Evolutionary conservation across 2,329 filamentous ascomycete genomes (phyloP), one percentile per base, ranked within the genome.

Genomic region (Diaporthe ilicicola): DNA sequence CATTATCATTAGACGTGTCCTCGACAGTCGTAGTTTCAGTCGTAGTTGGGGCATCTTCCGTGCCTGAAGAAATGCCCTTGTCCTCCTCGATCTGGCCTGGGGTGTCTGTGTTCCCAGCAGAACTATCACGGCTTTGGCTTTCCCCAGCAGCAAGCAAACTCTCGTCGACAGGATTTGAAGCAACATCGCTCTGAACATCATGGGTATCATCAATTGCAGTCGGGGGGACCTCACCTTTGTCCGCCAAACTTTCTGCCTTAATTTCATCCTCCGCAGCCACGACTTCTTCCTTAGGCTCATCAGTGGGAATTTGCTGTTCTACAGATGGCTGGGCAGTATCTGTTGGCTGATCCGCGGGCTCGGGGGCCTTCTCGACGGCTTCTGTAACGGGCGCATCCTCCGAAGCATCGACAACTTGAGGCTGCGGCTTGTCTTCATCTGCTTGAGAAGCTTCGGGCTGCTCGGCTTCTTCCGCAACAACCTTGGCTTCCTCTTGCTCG

Each of bases 161-260:
- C 46, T 67, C 71, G 69, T 67, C 70, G 64, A 66, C 64, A 73
- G 48, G 71, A 73, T 69, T 73, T 64, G 65, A 69, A 73, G 71
- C 71, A 73, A 73, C 71, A 71, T 66, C 55, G 59, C 51, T 70
- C 67, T 69, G 66, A 62, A 69, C 56, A 73, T 29, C 48, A 61
- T 54, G 64, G 69, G 24, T 48, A 71, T 62, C 46, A 62, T 73
- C 69, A 73, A 73, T 51, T 53, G 22, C 70, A 72, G 29, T 67
- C 42, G 55, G 69, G 71, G 55, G 53, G 51, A 39, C 70, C 71
- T 73, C 65, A 73, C 71, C 71, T 73, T 67, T 54, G 29, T 71
- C 51, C 51, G 59, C 62, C 66, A 62, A 48, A 44, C 61, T 48
- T 56, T 70, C 37, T 48, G 62, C 17, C 22, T 37, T 48, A 24